These are phyloP conservation scores for Salix koriyanagi DNA, from an alignment of 345 rosid genomes.

Conservation along the genomic window DNA sequence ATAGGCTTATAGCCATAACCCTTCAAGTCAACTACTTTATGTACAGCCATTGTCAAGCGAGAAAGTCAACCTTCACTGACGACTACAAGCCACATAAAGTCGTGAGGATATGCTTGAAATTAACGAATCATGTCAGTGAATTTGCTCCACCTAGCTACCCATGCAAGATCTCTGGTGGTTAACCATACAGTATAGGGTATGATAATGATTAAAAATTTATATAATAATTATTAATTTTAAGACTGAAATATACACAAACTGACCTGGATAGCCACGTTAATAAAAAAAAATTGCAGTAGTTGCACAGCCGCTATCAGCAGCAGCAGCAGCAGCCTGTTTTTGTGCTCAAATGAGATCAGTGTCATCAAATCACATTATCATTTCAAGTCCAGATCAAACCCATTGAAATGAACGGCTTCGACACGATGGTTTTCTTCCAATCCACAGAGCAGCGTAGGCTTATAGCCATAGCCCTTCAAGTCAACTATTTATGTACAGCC, in stretches of 20 bases:
- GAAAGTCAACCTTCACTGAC: neutral
- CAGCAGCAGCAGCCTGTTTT: neutral
- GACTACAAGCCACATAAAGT: constrained; percentile 11
- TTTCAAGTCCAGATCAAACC: neutral
- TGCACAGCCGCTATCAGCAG: too few species aligned
- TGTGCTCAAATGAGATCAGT: neutral
- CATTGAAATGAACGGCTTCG: neutral
- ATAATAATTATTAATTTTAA: too few species aligned
- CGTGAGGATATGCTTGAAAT: neutral
- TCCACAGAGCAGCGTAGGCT: neutral
- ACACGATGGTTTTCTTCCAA: neutral
- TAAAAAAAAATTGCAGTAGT: too few species aligned
- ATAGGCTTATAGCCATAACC: neutral
- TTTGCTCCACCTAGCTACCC: too few species aligned
- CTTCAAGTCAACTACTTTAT: neutral
- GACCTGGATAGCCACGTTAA: too few species aligned
- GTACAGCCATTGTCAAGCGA: neutral
- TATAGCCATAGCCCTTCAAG: neutral
- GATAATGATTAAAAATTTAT: too few species aligned
- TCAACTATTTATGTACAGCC: neutral
- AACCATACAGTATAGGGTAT: too few species aligned
- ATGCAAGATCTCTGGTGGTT: too few species aligned
- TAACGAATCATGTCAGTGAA: too few species aligned
- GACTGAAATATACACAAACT: too few species aligned
- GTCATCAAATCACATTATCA: neutral